Evolutionary conservation across 2,329 filamentous ascomycete species (phyloP).

Genomic region (Coccinonectria pachysandricola): DNA sequence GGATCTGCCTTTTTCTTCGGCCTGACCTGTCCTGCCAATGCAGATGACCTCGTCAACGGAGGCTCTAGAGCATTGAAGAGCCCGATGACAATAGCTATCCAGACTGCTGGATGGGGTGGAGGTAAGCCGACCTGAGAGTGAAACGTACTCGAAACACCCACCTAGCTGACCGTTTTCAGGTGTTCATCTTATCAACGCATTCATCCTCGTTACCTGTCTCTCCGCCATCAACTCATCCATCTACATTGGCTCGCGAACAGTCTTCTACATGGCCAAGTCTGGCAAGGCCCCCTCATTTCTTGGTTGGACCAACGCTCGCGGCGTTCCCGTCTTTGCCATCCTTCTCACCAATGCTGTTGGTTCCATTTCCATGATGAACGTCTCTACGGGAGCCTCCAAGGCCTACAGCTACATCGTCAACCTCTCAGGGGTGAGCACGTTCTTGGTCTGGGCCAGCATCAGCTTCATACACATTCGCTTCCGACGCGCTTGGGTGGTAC

Average conservation of each 20-base stretch:
- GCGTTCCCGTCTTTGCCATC: slow-evolving; percentile 51
- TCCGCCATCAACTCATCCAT: slow-evolving; percentile 66
- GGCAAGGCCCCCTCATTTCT: slow-evolving; percentile 61
- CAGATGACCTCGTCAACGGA: slow-evolving; percentile 50
- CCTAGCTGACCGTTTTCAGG: slow-evolving; percentile 13
- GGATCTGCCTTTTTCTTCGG: slow-evolving; percentile 66
- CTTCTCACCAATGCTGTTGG: slow-evolving; percentile 62
- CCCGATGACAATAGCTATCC: slow-evolving; percentile 64
- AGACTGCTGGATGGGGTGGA: slow-evolving; percentile 62
- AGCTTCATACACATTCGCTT: slow-evolving; percentile 64
- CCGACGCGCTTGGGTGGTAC: slow-evolving; percentile 49
- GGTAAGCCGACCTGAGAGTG: slow-evolving; percentile 27
- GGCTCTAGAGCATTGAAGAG: slow-evolving; percentile 55
- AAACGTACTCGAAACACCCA: neutral
- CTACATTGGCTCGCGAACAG: slow-evolving; percentile 65
- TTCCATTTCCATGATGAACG: slow-evolving; percentile 64
- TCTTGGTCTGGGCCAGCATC: slow-evolving; percentile 62
- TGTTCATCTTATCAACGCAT: slow-evolving; percentile 67
- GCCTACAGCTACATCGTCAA: slow-evolving; percentile 64
- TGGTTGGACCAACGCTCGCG: slow-evolving; percentile 54
- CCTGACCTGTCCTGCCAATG: slow-evolving; percentile 61
- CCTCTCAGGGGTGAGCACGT: slow-evolving; percentile 58
- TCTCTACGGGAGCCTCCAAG: slow-evolving; percentile 53
- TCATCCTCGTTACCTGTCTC: slow-evolving; percentile 64
- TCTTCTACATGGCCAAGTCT: slow-evolving; percentile 67